Evolutionary conservation across 345 rosid species (phyloP), one percentile per base, ranked within the genome.

Genomic region (Salix suchowensis): DNA sequence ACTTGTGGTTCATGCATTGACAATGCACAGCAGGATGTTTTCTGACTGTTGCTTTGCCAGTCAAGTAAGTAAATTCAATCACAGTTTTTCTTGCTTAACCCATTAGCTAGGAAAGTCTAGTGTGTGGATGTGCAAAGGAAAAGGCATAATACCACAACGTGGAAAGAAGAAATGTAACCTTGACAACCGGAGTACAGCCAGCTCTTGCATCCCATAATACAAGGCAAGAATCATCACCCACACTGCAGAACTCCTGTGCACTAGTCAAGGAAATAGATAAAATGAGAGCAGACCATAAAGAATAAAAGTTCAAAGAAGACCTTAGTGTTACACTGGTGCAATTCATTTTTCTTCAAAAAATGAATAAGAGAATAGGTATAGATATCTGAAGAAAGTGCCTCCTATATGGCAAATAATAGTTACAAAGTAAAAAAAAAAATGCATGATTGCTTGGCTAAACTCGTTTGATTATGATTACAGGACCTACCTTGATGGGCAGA

Each of bases 211-310:
- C 92, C 94, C 94, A 90, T 36, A 90, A 76, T 58, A 88, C 83
- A 74, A 90, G 94, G 84, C 91, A 88, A 32, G 92, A 88, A 79
- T 90, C 94, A 84, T 90, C 94, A 39, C 92, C 94, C 9, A 88
- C 89, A 71, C 92, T 90, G 77, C 94, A 90, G 79, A 90, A 90
- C 80, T 88, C 92, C 83, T 79, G 87, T 26, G 78, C 74, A 61
- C 94, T 84, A 70, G 75, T 75, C 42, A 74, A 32, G 18, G 58
- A 73, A 48, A 28, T 30, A 30, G 62, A 36, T 4, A 5, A 14
- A n/a, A 74, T 34, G 39, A 74, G 64, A 61, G 16, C 34, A 36
- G 48, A 72, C 58, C 58, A 42, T 5, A 37, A 6, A 24, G 64
- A n/a, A 70, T 28, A 70, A 42, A 44, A 64, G 30, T 26, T 13